Evolutionary conservation across 2,329 filamentous ascomycete genomes (phyloP), one percentile per base, ranked within the genome.

Genomic region (Apiospora marii): DNA sequence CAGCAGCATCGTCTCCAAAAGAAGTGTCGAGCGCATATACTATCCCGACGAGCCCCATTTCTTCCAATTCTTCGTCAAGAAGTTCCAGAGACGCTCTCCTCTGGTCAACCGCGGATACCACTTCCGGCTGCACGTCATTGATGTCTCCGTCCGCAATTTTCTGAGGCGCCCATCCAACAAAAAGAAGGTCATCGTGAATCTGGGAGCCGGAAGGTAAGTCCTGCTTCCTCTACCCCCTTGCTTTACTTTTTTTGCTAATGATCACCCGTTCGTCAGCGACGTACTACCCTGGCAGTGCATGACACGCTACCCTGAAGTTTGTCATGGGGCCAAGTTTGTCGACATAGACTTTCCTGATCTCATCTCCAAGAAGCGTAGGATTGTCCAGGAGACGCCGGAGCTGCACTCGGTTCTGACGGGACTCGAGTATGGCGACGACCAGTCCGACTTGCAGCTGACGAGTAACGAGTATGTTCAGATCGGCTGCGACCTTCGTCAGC

Each of bases 31-130:
- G 80, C 92, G 92, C 77, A 85, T 97, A 19, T 98, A 98, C 82
- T 92, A 93, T 79, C 87, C 92, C 22, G 78, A 90, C 74, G 91
- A 97, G 78, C 90, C 93, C 41, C 93, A 97, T 80, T 97, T 94
- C 84, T 96, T 96, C 77, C 92, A 93, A 67, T 92, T 94, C 79
- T 98, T 98, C 82, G 94, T 97, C 46, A 92, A 90, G 76, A 97
- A 95, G 81, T 93, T 93, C 76, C 92, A 94, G 81, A 88, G 94
- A 73, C 88, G 95, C 68, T 92, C 94, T n/a, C 95, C 96, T 0
- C 86, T 98, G 70, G 96, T 98, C 79, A 98, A 98, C 81, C 89
- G 95, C 67, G 94, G 94, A 68, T 98, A 97, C 79, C 94, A 94
- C 90, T 84, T 98, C 49, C 91, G 95, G 43, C 92, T 98, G 85